A percentile compares a stretch with the other conserved stretches of the same genome.
phyloP scores from a whole-genome alignment of 2,329 filamentous ascomycete species.

The Aspergillus pseudoviridinutans region DNA sequence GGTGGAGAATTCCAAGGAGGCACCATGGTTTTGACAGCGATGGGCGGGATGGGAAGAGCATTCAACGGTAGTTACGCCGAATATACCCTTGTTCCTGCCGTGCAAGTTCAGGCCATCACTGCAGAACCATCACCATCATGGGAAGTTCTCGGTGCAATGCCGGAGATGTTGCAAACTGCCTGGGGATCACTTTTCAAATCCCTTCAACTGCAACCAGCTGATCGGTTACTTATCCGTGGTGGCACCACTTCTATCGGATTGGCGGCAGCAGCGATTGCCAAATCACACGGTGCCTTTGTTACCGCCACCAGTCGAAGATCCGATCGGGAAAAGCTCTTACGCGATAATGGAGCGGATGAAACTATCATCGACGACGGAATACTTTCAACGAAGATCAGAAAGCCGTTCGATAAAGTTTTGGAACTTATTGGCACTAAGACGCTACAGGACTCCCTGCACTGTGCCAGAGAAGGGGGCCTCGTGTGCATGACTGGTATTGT shows the following conservation, averaged over 20 bases:
- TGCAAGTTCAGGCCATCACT: too few relatives aligned
- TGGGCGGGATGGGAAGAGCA: constrained; percentile 44
- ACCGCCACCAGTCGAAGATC: constrained; percentile 37
- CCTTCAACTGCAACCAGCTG: constrained; percentile 31
- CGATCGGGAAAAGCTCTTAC: constrained; percentile 25
- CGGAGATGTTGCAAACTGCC: constrained; percentile 40
- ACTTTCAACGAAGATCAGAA: not conserved
- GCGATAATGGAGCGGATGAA: constrained; percentile 25
- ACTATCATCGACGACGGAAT: constrained; percentile 21
- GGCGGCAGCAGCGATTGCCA: constrained; percentile 38
- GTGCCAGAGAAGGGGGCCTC: constrained; percentile 33
- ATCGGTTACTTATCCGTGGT: constrained; percentile 39
- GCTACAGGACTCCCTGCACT: constrained; percentile 37
- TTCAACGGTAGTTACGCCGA: constrained; percentile 40
- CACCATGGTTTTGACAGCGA: constrained; percentile 34
- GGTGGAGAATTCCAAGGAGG: constrained; percentile 30
- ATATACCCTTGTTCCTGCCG: constrained; percentile 30
- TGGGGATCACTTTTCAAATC: constrained; percentile 39
- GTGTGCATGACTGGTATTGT: constrained; percentile 40
- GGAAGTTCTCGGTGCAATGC: constrained; percentile 40
- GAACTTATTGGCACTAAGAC: constrained; percentile 40
- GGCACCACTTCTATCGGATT: constrained; percentile 41
- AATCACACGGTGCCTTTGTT: constrained; percentile 34
- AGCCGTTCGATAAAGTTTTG: constrained; percentile 35
- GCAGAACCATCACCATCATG: constrained; percentile 26